Evolutionary conservation across 306 rosid species (phyloP).

Genomic region (Lablab purpureus): DNA sequence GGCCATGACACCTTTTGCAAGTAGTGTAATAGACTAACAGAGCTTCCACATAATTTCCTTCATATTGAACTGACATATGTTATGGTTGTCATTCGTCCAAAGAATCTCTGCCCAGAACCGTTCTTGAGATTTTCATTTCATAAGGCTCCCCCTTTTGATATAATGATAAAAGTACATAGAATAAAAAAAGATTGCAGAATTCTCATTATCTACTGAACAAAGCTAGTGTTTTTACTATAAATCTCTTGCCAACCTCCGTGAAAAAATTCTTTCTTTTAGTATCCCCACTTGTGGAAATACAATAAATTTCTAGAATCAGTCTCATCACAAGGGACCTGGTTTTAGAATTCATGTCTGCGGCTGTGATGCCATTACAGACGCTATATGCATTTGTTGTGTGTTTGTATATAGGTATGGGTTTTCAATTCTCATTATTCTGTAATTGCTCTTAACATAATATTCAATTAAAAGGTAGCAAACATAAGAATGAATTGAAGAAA

Average conservation of each 20-base stretch:
- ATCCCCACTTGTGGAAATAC: too few relatives aligned
- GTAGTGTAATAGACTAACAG: background rate
- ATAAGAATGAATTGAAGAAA: background rate
- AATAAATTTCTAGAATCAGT: background rate
- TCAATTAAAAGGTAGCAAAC: background rate
- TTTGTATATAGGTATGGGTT: background rate
- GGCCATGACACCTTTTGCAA: background rate
- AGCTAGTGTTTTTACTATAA: background rate
- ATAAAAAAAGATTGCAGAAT: background rate
- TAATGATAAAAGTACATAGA: background rate
- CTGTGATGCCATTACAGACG: background rate
- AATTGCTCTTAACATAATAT: background rate
- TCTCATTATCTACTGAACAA: background rate
- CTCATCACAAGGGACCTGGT: background rate
- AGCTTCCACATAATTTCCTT: constrained; percentile 6
- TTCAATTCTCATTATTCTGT: background rate
- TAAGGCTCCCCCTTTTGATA: background rate
- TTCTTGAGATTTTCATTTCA: background rate
- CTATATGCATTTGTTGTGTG: background rate
- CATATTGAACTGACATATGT: constrained; percentile 6
- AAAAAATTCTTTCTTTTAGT: background rate
- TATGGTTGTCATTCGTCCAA: constrained; percentile 4
- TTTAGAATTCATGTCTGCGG: background rate
- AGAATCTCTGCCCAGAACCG: background rate
- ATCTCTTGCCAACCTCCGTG: background rate